Percentiles rank a stretch among this genome's conserved stretches.
Evolutionary conservation across 495 filamentous ascomycete species (phyloP).

Genomic region (Wilcoxina mikolae): DNA sequence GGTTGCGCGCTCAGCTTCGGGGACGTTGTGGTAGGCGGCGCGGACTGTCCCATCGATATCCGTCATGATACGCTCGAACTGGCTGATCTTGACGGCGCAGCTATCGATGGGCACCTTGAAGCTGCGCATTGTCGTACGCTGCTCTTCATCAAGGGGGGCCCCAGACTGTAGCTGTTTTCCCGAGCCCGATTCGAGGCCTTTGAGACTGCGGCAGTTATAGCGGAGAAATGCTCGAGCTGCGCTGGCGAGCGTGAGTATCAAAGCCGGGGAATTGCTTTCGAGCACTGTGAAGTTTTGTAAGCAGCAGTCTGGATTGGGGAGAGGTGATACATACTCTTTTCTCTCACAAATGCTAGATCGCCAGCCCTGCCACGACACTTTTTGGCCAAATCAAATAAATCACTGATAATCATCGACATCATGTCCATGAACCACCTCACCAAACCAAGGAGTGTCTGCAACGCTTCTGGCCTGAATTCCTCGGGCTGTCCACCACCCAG

Average conservation of each 20-base stretch:
- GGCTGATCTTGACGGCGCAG: constrained; percentile 25
- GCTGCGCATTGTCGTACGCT: constrained; percentile 21
- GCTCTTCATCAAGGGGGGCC: constrained; percentile 15
- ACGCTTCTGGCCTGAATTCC: constrained; percentile 14
- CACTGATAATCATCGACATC: constrained; percentile 26
- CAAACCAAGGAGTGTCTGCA: constrained; percentile 25
- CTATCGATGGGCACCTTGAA: constrained; percentile 27
- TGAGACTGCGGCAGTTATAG: constrained; percentile 26
- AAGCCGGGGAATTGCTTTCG: constrained; percentile 28
- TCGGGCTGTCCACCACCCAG: background rate
- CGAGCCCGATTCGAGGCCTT: constrained; percentile 22
- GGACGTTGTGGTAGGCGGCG: constrained; percentile 24
- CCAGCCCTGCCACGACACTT: constrained; percentile 13
- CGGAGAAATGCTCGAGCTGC: constrained; percentile 27
- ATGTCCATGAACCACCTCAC: constrained; percentile 31
- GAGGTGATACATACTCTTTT: constrained; percentile 16
- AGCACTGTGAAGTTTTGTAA: constrained; percentile 11
- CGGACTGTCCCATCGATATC: constrained; percentile 28
- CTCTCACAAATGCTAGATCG: constrained; percentile 23
- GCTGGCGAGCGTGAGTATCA: constrained; percentile 27
- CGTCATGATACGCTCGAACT: constrained; percentile 29
- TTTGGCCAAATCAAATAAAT: constrained; percentile 28
- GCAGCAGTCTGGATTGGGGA: background rate
- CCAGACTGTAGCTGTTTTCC: constrained; percentile 8
- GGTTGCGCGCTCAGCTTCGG: constrained; percentile 22